phyloP scores from a whole-genome alignment of 2,329 filamentous ascomycete species.

The Talaromyces albobiverticillius region DNA sequence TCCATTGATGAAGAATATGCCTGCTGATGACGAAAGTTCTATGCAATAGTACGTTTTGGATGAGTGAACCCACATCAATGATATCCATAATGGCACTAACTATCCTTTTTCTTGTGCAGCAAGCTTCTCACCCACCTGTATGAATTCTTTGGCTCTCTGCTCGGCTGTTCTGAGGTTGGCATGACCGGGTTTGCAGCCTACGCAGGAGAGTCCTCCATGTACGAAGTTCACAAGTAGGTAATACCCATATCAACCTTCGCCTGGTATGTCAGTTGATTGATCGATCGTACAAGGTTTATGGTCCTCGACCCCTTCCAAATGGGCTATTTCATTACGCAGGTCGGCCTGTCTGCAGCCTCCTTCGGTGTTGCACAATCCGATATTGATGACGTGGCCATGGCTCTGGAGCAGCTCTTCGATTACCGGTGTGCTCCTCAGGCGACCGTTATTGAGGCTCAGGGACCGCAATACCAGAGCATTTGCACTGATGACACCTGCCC shows the following conservation, averaged over 20 bases:
- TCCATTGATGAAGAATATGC: constrained; percentile 55
- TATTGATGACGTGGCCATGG: constrained; percentile 47
- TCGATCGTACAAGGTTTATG: constrained; percentile 48
- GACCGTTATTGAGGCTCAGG: constrained; percentile 46
- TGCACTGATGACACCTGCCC: constrained; percentile 55
- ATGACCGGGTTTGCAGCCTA: constrained; percentile 52
- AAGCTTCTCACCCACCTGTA: constrained; percentile 61
- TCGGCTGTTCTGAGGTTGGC: constrained; percentile 55
- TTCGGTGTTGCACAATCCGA: constrained; percentile 59
- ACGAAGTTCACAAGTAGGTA: constrained; percentile 28
- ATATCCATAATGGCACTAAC: too few species aligned
- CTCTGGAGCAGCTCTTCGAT: constrained; percentile 52
- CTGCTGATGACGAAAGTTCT: constrained; percentile 50
- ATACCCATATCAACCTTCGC: not conserved
- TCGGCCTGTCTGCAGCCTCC: constrained; percentile 55
- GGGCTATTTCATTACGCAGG: constrained; percentile 60
- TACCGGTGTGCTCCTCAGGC: constrained; percentile 50
- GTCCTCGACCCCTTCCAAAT: constrained; percentile 50
- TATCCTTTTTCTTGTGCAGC: constrained; percentile 27
- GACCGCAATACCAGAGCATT: constrained; percentile 53
- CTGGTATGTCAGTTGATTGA: too few species aligned
- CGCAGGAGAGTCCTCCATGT: constrained; percentile 25
- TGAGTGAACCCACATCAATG: not conserved
- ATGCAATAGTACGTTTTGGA: constrained; percentile 54
- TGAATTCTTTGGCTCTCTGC: constrained; percentile 58